These are phyloP conservation scores for Rhodotorula sp. DNA, from an alignment of 1,284 basidiomycete genomes.

Conservation along the genomic window DNA sequence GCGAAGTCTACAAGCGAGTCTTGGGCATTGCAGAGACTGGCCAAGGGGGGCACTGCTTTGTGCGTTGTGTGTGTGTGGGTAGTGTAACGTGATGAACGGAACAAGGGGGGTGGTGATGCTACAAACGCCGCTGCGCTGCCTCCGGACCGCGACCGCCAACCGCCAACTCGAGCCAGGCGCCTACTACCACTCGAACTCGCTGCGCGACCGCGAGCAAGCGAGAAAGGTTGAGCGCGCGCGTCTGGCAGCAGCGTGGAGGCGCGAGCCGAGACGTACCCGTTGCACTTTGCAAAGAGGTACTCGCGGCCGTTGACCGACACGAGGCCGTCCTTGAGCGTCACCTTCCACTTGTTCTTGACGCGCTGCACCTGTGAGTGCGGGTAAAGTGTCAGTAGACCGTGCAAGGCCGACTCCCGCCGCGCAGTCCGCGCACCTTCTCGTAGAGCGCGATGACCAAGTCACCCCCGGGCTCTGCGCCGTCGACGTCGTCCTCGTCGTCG, in stretches of 20 bases:
- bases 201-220: background rate
- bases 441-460: constrained; percentile 99
- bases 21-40: too few relatives aligned
- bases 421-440: constrained; percentile 93
- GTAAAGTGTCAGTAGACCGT: background rate
- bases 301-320: constrained; percentile 96
- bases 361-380: constrained; percentile 71
- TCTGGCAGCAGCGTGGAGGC: background rate
- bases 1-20: too few relatives aligned
- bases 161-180: too few relatives aligned
- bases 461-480: constrained; percentile 57
- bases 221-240: constrained; percentile 1
- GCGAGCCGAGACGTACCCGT: constrained; percentile 45
- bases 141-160: too few relatives aligned
- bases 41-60: too few relatives aligned
- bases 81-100: too few relatives aligned
- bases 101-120: too few relatives aligned
- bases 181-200: constrained; percentile 40
- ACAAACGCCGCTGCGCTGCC: too few relatives aligned
- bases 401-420: too few relatives aligned
- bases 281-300: constrained; percentile 96
- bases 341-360: constrained; percentile 99
- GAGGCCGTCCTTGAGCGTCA: constrained; percentile 97
- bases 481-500: constrained; percentile 71
- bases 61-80: too few relatives aligned